Percentiles rank a stretch among this genome's conserved stretches.
These are phyloP conservation scores for Globisporangium carolinianum DNA, from an alignment of 352 stramenopile genomes.

Conservation along the genomic window DNA sequence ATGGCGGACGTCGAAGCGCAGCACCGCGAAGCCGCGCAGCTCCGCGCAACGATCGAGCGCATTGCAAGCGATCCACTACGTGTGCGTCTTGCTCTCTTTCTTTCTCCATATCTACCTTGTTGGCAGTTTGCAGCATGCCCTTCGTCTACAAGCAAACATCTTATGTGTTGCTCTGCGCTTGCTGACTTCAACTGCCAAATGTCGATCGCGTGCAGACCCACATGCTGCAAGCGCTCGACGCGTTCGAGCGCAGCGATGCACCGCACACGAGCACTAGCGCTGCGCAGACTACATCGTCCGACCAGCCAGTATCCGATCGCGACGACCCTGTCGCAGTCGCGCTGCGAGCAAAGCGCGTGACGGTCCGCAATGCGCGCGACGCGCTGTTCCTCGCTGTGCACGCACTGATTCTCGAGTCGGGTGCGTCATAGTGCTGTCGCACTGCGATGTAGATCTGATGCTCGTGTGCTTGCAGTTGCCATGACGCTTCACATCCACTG, in stretches of 20 bases:
- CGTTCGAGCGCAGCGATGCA: conserved; percentile 22
- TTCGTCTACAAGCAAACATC: too few relatives aligned
- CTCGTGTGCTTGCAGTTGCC: too few relatives aligned
- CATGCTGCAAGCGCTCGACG: conserved; percentile 58
- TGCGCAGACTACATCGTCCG: conserved; percentile 11
- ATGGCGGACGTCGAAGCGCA: not conserved
- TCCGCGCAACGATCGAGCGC: conserved; percentile 27
- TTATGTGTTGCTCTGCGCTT: too few relatives aligned
- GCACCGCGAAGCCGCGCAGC: conserved; percentile 24
- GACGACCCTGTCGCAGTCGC: conserved; percentile 34
- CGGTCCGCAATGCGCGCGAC: conserved; percentile 43
- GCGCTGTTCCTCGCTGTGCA: conserved; percentile 70
- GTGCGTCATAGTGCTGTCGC: conserved; percentile 18
- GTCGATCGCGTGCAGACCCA: conserved; percentile 28
- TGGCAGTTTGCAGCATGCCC: too few relatives aligned
- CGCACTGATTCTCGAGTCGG: conserved; percentile 57
- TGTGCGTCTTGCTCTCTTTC: conserved; percentile 10
- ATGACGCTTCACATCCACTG: not conserved
- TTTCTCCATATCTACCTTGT: not conserved
- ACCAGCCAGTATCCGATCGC: conserved; percentile 16
- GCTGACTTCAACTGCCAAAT: too few relatives aligned
- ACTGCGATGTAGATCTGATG: not conserved
- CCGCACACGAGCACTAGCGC: not conserved
- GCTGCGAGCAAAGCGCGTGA: conserved; percentile 38
- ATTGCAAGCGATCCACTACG: conserved; percentile 27